These are phyloP conservation scores for Rhodosporidiobolus odoratus DNA, from an alignment of 768 basidiomycete species.

Conservation along the genomic window DNA sequence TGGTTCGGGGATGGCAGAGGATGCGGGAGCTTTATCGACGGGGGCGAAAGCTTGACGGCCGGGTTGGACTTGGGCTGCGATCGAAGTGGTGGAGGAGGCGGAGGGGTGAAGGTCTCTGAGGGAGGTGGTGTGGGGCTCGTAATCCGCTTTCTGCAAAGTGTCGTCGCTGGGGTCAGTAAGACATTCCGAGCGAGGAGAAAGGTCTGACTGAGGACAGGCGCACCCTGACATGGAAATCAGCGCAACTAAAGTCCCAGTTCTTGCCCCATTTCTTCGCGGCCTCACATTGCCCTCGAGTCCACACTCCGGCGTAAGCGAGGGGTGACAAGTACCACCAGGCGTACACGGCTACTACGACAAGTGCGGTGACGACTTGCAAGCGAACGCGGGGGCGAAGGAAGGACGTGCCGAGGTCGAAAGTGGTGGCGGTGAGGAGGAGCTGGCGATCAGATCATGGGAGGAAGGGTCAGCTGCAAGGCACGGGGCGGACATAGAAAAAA, in stretches of 20 bases:
- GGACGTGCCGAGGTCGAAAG: slow-evolving; percentile 82
- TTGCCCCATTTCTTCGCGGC: slow-evolving; percentile 71
- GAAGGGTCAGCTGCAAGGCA: slow-evolving; percentile 50
- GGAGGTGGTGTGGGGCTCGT: slow-evolving; percentile 10
- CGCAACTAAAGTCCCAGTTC: slow-evolving; percentile 91
- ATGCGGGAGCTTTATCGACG: slow-evolving; percentile 17
- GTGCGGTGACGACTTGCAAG: slow-evolving; percentile 65
- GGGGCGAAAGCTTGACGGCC: slow-evolving; percentile 25
- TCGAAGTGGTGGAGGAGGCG: not conserved
- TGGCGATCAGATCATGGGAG: slow-evolving; percentile 50
- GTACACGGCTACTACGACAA: slow-evolving; percentile 62
- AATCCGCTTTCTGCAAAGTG: slow-evolving; percentile 16
- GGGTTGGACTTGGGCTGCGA: slow-evolving; percentile 13
- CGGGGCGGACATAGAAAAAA: slow-evolving; percentile 67
- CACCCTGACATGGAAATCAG: slow-evolving; percentile 30
- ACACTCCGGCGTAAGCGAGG: slow-evolving; percentile 71
- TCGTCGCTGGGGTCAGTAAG: not conserved
- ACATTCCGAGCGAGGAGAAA: not conserved
- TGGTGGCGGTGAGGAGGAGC: slow-evolving; percentile 61
- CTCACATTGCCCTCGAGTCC: slow-evolving; percentile 76
- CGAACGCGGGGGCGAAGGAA: slow-evolving; percentile 73
- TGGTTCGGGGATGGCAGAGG: not conserved
- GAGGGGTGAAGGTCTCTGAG: not conserved
- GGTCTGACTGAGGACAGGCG: not conserved
- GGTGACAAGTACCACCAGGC: slow-evolving; percentile 69